Percentiles rank a stretch among this genome's conserved stretches.
Evolutionary conservation across 257 asterid species (phyloP).

Genomic region (Rehmannia glutinosa): DNA sequence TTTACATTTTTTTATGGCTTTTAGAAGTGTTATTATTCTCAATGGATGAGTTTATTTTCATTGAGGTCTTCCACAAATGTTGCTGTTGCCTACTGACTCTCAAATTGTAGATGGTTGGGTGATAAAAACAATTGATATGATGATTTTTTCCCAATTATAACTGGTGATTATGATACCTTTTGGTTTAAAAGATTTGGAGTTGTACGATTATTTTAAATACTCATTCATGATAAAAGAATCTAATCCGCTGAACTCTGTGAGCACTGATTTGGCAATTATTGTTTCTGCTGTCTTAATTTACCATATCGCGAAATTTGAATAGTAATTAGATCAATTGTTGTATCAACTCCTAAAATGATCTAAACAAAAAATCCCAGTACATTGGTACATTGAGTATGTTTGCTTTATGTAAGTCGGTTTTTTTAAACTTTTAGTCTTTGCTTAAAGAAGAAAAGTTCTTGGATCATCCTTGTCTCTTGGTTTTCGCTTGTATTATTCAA

Average conservation of each 20-base stretch:
- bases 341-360: conserved; percentile 3
- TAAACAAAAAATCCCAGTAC: background rate
- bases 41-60: background rate
- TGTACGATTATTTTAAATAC: background rate
- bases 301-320: background rate
- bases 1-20: conserved; percentile 4
- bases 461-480: background rate
- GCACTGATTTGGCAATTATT: background rate
- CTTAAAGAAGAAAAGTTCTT: background rate
- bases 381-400: background rate
- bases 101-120: background rate
- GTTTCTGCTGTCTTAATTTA: background rate
- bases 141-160: background rate
- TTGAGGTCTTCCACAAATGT: background rate
- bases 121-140: background rate
- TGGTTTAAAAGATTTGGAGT: background rate
- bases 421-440: background rate
- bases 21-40: background rate
- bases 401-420: background rate
- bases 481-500: background rate
- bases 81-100: background rate
- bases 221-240: background rate
- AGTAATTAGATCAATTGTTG: background rate
- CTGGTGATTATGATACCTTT: background rate
- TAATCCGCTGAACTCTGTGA: background rate